A percentile compares a stretch with the other conserved stretches of the same genome.
These are phyloP conservation scores for Salix arbutifolia DNA, from an alignment of 345 rosid species.

Conservation along the genomic window DNA sequence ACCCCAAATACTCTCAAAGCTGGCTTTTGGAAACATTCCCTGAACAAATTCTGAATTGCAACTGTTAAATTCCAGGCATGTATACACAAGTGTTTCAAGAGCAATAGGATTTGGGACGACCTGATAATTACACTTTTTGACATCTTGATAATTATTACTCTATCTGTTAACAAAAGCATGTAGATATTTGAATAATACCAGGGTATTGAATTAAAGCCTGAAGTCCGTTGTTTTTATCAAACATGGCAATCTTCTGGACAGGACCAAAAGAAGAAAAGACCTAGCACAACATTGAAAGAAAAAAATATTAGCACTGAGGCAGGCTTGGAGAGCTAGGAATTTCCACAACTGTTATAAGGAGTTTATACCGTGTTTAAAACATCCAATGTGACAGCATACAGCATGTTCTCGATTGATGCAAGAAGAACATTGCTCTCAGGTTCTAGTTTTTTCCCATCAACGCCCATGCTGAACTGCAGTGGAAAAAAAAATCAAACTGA, in stretches of 20 bases:
- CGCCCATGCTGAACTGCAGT: conserved; percentile 61
- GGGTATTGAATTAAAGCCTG: conserved; percentile 87
- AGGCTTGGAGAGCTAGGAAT: background rate
- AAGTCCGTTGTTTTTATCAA: conserved; percentile 92
- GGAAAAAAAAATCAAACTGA: background rate
- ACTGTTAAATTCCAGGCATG: background rate
- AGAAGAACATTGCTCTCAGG: conserved; percentile 98
- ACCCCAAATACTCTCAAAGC: background rate
- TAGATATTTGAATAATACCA: conserved; percentile 38
- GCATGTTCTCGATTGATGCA: conserved; percentile 99
- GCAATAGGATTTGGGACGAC: background rate
- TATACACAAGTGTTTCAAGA: background rate
- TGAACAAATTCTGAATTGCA: background rate
- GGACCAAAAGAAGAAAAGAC: conserved; percentile 92
- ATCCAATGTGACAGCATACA: conserved; percentile 95
- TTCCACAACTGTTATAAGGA: background rate
- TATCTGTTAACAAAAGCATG: background rate
- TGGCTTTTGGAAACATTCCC: background rate
- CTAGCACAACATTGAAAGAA: conserved; percentile 28
- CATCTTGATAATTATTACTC: background rate
- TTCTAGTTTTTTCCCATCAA: conserved; percentile 92
- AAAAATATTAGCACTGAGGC: conserved; percentile 1
- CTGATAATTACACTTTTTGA: background rate
- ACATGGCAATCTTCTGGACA: conserved; percentile 98
- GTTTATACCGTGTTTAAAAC: conserved; percentile 77